Evolutionary conservation across 768 basidiomycete species (phyloP).

Genomic region (Pleurotus tuber-regium): DNA sequence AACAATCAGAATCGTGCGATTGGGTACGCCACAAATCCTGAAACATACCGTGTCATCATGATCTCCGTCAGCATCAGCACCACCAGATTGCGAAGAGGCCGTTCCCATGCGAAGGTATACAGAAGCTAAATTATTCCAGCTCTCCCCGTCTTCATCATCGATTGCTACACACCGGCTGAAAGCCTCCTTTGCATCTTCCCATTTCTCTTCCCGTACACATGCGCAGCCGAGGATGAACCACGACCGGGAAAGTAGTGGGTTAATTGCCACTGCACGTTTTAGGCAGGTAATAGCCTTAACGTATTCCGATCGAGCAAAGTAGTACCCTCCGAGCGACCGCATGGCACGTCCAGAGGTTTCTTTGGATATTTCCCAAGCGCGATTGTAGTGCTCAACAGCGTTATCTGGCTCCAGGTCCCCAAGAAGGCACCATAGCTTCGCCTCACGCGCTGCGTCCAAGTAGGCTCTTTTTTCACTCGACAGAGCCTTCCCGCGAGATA

Average conservation of each 20-base stretch:
- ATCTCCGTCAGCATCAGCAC: conserved; percentile 21
- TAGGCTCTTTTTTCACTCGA: conserved; percentile 37
- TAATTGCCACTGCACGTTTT: conserved; percentile 76
- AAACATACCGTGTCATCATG: conserved; percentile 18
- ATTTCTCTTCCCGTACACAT: conserved; percentile 75
- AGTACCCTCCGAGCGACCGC: conserved; percentile 84
- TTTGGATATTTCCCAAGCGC: conserved; percentile 81
- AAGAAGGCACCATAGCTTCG: conserved; percentile 92
- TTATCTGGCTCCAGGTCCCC: conserved; percentile 84
- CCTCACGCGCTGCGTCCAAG: conserved; percentile 70
- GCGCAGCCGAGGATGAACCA: conserved; percentile 99
- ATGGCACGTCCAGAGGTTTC: conserved; percentile 86
- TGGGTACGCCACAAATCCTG: not conserved
- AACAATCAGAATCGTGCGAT: not conserved
- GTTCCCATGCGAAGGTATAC: conserved; percentile 85
- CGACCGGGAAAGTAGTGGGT: conserved; percentile 80
- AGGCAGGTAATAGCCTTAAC: conserved; percentile 62
- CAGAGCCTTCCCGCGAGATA: conserved; percentile 55
- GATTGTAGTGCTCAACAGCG: conserved; percentile 72
- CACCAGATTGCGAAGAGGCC: conserved; percentile 8
- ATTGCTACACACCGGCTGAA: conserved; percentile 86
- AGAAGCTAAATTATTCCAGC: conserved; percentile 96
- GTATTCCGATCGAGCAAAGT: conserved; percentile 71
- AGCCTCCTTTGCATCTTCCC: conserved; percentile 80
- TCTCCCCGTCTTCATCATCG: conserved; percentile 96